Evolutionary conservation across 345 rosid species (phyloP), one percentile per base, ranked within the genome.

Genomic region (Ricinus communis): DNA sequence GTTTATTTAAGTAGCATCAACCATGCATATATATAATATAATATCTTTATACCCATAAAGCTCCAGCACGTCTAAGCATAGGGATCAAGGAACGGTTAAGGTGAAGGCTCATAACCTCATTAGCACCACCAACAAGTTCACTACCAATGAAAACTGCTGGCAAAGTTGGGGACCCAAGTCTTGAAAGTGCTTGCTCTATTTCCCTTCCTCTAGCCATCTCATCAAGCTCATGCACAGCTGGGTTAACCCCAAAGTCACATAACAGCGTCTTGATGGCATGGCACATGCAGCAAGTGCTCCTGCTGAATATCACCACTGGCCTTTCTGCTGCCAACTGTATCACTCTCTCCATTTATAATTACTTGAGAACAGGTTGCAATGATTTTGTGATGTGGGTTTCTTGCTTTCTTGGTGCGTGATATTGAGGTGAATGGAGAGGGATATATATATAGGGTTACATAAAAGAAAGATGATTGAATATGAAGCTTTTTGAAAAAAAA

Each of bases 271-370:
- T 86, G 88, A 93, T 83, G 60, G 92, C 79, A 78, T 91, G 92
- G 84, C 87, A 87, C 96, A 93, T 88, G 80, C 85, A 82, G 72
- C 98, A 93, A 0, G 83, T 71, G 63, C 89, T 93, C 82, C 76
- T 82, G 84, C 97, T 91, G 84, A 91, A 93, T 64, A 93, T 86
- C 85, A 89, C 97, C 67, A 93, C 96, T 1, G 98, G 86, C 80
- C 86, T 93, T 82, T 88, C 92, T 8, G 88, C 59, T 67, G 84
- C 93, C 86, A 93, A 62, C 57, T 73, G 79, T 5, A 79, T 78
- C 55, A 91, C 81, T 28, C 74, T 88, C 25, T 93, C 98, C 98
- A 93, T 86, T 70, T n/a, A 43, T 43, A 43, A 43, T 8, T 43
- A 43, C 38, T 33, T 33, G 38, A 33, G 38, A 33, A 33, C 38